Evolutionary conservation across 495 filamentous ascomycete species (phyloP).

Genomic region (Bryoglossum gracile): DNA sequence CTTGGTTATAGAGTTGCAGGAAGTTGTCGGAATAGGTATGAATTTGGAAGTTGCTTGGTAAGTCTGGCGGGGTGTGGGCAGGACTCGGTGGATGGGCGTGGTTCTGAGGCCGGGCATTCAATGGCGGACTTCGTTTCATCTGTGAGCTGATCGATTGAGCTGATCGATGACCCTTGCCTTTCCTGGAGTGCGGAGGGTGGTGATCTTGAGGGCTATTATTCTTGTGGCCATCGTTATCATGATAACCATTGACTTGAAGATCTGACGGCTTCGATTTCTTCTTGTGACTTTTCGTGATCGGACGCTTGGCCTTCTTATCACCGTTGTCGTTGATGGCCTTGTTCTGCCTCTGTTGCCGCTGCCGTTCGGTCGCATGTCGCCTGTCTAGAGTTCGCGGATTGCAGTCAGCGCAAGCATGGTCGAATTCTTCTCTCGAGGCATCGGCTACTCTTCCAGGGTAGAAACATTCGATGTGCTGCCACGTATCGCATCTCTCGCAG

Average conservation of each 20-base stretch:
- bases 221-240: slow-evolving; percentile 31
- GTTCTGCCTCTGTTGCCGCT: slow-evolving; percentile 51
- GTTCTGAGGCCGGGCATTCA: slow-evolving; percentile 28
- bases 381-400: slow-evolving; percentile 64
- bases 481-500: slow-evolving; percentile 92
- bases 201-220: slow-evolving; percentile 26
- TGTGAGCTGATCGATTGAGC: slow-evolving; percentile 62
- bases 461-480: slow-evolving; percentile 97
- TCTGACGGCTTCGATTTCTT: slow-evolving; percentile 57
- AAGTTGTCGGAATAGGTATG: slow-evolving; percentile 67
- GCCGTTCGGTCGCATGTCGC: slow-evolving; percentile 61
- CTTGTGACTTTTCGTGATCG: slow-evolving; percentile 63
- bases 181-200: slow-evolving; percentile 48
- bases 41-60: slow-evolving; percentile 45
- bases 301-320: slow-evolving; percentile 61
- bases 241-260: slow-evolving; percentile 26
- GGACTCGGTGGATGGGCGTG: slow-evolving; percentile 46
- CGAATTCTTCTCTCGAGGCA: slow-evolving; percentile 57
- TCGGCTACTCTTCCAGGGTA: slow-evolving; percentile 65
- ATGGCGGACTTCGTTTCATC: slow-evolving; percentile 46
- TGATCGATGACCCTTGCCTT: slow-evolving; percentile 68
- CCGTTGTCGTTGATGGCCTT: slow-evolving; percentile 46
- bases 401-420: slow-evolving; percentile 84
- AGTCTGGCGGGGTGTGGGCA: slow-evolving; percentile 47
- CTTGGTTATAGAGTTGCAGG: slow-evolving; percentile 58